Evolutionary conservation across 768 basidiomycete genomes (phyloP).

Genomic region (Mycena galopus): DNA sequence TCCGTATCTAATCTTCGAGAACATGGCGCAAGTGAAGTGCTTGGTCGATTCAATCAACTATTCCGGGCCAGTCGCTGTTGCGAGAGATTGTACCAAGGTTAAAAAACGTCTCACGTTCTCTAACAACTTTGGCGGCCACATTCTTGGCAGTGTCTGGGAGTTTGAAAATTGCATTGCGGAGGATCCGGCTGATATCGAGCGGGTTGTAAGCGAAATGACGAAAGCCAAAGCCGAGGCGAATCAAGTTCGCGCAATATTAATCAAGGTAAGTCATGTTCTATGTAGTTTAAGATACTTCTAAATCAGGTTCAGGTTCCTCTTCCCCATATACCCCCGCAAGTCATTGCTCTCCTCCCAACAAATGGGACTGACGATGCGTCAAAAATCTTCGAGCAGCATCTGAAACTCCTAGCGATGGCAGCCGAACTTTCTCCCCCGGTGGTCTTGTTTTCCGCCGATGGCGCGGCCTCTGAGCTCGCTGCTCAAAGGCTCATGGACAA

Average conservation of each 20-base stretch:
- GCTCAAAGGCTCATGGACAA: conserved; percentile 42
- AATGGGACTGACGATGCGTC: conserved; percentile 40
- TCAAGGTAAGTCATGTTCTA: conserved; percentile 37
- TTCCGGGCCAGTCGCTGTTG: conserved; percentile 41
- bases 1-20: conserved; percentile 42
- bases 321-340: conserved; percentile 38
- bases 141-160: conserved; percentile 41
- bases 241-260: conserved; percentile 44
- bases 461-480: conserved; percentile 40
- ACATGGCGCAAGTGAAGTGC: conserved; percentile 43
- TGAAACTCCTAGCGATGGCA: conserved; percentile 39
- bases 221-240: conserved; percentile 39
- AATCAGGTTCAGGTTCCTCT: conserved; percentile 36
- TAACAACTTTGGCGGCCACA: conserved; percentile 37
- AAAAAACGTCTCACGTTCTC: conserved; percentile 41
- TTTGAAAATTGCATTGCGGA: conserved; percentile 41
- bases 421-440: conserved; percentile 33
- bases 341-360: conserved; percentile 42
- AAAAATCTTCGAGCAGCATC: conserved; percentile 38
- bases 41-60: conserved; percentile 37
- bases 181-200: conserved; percentile 41
- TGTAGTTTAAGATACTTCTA: too few relatives aligned
- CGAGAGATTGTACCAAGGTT: conserved; percentile 47
- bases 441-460: conserved; percentile 39
- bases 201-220: conserved; percentile 35